Base-by-base conservation (phyloP, 2,329 filamentous ascomycete species). In the Talaromyces sp. region DNA sequence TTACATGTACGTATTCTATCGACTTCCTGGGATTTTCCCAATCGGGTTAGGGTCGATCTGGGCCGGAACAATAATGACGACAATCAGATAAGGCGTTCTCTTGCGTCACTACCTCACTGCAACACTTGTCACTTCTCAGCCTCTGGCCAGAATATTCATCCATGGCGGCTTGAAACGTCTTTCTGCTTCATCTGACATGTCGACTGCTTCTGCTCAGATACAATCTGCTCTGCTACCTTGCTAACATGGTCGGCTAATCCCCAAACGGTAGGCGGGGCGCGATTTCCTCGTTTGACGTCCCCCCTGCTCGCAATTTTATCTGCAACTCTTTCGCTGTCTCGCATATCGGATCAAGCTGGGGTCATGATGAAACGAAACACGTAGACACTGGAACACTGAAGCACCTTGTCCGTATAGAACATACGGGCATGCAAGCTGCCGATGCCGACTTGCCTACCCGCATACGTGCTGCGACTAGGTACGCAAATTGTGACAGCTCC, bases 381-480 rank as follows among this genome's bases (percentile, higher is more conserved):
- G 8, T 4, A 1, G 1, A 27, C 4, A 47, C 44, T 47, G n/a
- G 10, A 27, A n/a, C 18, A 27, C 12, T 5, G 16, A 40, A 8
- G 8, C 16, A 27, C 18, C n/a, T 10, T 27, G 44, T 1, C n/a
- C 10, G 42, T 0, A 47, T 47, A 47, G n/a, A 23, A 47, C 23
- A 23, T 23, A 23, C 2, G 23, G 23, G 23, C 23, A 23, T 47
- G 4, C 44, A 47, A n/a, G 7, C 7, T 47, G n/a, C 42, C n/a
- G 42, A 47, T 18, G 7, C n/a, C 5, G 44, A 47, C 27, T 57
- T 62, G 14, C 56, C 56, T 3, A 30, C 30, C 16, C 50, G 50
- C n/a, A 62, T 62, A n/a, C 56, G 58, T 31, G 23, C 40, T 10
- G 56, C 40, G 16, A 47, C 44, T 6, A 60, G 58, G 58, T 60